Base-by-base conservation (phyloP, 805 yeast genomes). In the Tetrapisispora phaffii region DNA sequence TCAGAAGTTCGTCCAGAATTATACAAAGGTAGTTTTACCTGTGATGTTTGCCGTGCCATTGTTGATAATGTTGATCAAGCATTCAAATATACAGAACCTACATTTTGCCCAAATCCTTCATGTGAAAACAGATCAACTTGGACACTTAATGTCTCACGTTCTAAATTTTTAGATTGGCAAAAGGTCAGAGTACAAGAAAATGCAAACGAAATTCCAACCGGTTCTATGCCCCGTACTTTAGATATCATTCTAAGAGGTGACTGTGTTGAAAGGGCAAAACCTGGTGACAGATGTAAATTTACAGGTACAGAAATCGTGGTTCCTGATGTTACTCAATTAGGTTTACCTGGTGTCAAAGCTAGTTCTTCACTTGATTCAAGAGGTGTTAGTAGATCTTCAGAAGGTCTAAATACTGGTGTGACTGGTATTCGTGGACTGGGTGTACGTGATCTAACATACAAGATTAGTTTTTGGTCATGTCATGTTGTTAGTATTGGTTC, bases 201-300 rank as follows among this genome's bases (percentile, higher is more conserved):
- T 58, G 81, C 97, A n/a, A 84, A 74, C 55, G 97, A 90, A 65
- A 90, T 90, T 46, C 98, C 98, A 23, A 87, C 96, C 0, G 98
- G 98, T 24, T 88, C 97, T 3, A 90, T 90, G 98, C 98, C 98
- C 22, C 78, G 98, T 63, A 90, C 96, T 1, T 66, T 90, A 57
- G 98, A 90, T 62, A 90, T 90, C 21, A 84, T 90, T 42, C 67
- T 90, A 47, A 74, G 98, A 56, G 97, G 97, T 42, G 97, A 90
- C 54, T 74, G 87, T 44, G 97, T 93, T 8, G 98, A 90, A 60
- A 74, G 88, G 52, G 97, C 97, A 2, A 93, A 90, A 65, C 97
- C 98, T 1, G 98, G 98, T 53, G 97, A 90, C 65, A 84, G 86
- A 62, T 85, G 96, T 67, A 78, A 79, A 53, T 88, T 93, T 63